Evolutionary conservation across 2,329 filamentous ascomycete species (phyloP), one percentile per base, ranked within the genome.

Genomic region (Talaromyces marneffei): DNA sequence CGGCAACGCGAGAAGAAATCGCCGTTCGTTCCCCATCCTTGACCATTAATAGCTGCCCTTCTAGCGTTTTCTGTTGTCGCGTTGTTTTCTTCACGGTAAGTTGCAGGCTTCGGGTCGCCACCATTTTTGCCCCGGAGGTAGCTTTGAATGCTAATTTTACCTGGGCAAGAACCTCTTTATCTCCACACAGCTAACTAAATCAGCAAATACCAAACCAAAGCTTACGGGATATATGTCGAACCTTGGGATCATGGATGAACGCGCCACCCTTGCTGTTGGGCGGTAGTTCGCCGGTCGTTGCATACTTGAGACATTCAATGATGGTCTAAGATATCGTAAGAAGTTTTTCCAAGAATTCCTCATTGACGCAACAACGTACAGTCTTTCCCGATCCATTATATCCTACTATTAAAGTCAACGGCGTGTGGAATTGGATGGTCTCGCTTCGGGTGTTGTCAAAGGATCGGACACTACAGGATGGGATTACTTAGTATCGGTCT

Each of bases 381-480:
- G 94, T 99, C 79, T 99, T 99, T 64, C 94, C 94, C 0, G 93
- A 97, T 60, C 94, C 94, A 79, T 99, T 99, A 77, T 92, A 91
- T 62, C 94, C 94, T 62, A 99, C 95, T 67, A 99, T 99, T 64
- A 99, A 83, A 12, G 94, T 99, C 61, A 99, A 83, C 27, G 94
- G 95, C 0, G 90, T 89, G 66, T 92, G 87, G 74, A 99, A 97
- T 67, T 89, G 83, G 64, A 97, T 96, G 39, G 85, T 88, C 77
- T 97, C 90, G 66, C 83, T 83, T 63, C 83, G 80, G 46, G 82
- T 81, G 66, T 90, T 88, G 75, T 89, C 89, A 74, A 97, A 97
- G 61, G 93, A 97, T 68, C 93, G 91, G 67, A 91, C 82, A 73
- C 85, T 85, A 66, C 8, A 35, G 37, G 23, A 37, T 39, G 52